Percentiles rank a stretch among this genome's conserved stretches.
Conservation (phyloP, 257 asterid species). For the Solanum virginianum region DNA sequence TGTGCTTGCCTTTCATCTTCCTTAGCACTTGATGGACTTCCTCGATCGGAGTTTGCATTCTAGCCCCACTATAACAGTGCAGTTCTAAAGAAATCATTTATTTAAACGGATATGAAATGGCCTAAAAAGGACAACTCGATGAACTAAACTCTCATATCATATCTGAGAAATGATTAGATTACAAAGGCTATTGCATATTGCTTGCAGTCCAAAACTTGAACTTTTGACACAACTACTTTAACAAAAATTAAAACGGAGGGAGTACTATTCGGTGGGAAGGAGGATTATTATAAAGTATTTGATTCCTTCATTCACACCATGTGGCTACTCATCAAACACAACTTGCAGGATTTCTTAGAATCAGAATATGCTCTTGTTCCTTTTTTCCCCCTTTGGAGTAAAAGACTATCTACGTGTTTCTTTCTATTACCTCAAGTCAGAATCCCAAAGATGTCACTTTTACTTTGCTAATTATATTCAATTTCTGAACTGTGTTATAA, state of each 20-base stretch:
- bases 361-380: background rate
- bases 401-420: background rate
- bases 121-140: too few relatives aligned
- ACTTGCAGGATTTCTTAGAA: background rate
- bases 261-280: background rate
- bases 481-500: background rate
- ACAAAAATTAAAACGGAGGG: background rate
- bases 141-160: too few relatives aligned
- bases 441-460: background rate
- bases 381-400: background rate
- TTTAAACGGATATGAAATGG: too few relatives aligned
- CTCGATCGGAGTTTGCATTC: too few relatives aligned
- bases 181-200: too few relatives aligned
- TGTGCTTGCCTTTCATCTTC: too few relatives aligned
- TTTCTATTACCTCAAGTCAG: background rate
- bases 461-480: background rate
- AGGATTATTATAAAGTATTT: background rate
- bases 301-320: background rate
- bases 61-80: too few relatives aligned
- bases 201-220: too few relatives aligned
- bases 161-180: too few relatives aligned
- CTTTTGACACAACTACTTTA: too few relatives aligned
- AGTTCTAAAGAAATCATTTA: too few relatives aligned
- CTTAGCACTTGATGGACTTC: too few relatives aligned
- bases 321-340: background rate